Evolutionary conservation across 164 flowering plant species (phyloP), one percentile per base, ranked within the genome.

Genomic region (Aristolochia californica): DNA sequence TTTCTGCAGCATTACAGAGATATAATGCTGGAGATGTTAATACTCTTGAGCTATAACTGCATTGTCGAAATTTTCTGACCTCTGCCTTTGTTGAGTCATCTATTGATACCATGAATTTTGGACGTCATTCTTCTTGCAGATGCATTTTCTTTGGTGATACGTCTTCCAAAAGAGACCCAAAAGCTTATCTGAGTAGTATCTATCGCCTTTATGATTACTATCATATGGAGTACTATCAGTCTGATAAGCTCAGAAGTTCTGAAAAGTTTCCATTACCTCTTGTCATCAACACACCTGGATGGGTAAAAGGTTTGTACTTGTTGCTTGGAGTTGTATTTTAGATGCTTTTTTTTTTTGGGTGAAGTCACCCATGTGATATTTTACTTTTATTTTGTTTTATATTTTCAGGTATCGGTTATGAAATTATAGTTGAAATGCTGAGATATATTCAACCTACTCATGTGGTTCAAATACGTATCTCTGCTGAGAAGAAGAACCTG

Each of bases 261-360:
- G 66, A 27, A 20, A 68, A 62, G 56, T 49, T 63, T 51, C 79
- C 62, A 48, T 44, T 86, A 67, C 96, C 98, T 59, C 88, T 88
- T 52, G 76, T 91, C 62, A 73, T 91, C 40, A 88, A 91, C 56
- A 91, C 98, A 51, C 80, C 95, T 63, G 98, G 98, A 62, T 88
- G 98, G 97, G 89, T 91, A 34, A 88, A 91, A 83, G 98, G 98
- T 83, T 3, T 34, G 40, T 34, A 34, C 1, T 8, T 34, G 40
- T 34, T 34, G 40, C 40, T 4, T 21, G 11, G 16, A 17, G 5
- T 5, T 47, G 9, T 17, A 17, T 21, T 17, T 4, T 10, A n/a
- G n/a, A n/a, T n/a, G n/a, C n/a, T n/a, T n/a, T n/a, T 47, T 9
- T 21, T 47, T 47, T 8, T 47, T 47, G 14, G 21, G 22, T 47